Evolutionary conservation across 2,329 filamentous ascomycete species (phyloP), one percentile per base, ranked within the genome.

Genomic region (Ophiosphaerella herpotricha): DNA sequence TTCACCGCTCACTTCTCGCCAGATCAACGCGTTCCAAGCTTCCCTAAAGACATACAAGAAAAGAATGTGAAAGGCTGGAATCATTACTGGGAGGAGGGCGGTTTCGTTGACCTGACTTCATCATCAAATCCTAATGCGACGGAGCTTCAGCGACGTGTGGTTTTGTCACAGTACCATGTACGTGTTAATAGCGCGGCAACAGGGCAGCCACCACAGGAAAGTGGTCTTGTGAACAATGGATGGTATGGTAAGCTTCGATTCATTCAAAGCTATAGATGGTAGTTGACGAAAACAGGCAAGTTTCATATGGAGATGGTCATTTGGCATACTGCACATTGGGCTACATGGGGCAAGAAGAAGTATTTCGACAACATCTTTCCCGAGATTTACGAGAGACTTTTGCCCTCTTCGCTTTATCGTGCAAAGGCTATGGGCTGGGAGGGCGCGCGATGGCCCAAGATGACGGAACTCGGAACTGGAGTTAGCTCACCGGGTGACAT

Each of bases 401-500:
- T 75, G 1, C 60, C 62, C 1, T 68, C 66, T 0, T 70, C 67
- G 4, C 54, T 70, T 3, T 60, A 67, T 24, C 60, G 72, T 16
- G 73, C 73, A 7, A 37, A 56, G n/a, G 40, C 55, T 0, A 73
- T 74, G 57, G 73, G 72, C 4, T 75, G 74, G 57, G 57, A 63
- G 23, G 73, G 72, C 66, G 78, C 78, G 26, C 37, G 60, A 35
- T 79, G 77, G 76, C 77, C 77, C 0, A 81, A 84, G 60, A 84
- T 83, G 81, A 81, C 77, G 2, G 81, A 84, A 56, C 77, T 80
- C 0, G 36, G 52, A 0, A 78, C 76, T 0, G 80, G 81, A 24
- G 72, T 77, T 11, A 80, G 75, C 38, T 79, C 81, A 1, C 82
- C 82, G 0, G 83, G 83, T 2, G 80, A 82, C 50, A 84, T 85